Conservation (phyloP, 176 grass and related monocot genomes). For the Rhipidocladum racemiflorum region DNA sequence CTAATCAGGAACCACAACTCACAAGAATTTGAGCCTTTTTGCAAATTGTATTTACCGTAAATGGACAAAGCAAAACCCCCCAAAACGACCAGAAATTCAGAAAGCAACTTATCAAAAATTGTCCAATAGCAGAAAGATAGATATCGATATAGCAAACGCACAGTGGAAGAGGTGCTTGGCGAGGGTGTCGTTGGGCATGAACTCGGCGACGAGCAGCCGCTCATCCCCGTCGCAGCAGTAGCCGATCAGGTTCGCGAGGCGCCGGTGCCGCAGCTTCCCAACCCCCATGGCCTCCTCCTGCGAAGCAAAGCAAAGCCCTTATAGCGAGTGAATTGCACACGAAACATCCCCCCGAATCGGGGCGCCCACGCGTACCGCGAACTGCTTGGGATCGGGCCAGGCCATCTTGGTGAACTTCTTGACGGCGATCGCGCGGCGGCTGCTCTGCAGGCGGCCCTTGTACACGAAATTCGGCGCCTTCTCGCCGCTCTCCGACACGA, state of each 20-base stretch:
- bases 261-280: constrained; percentile 72
- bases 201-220: constrained; percentile 93
- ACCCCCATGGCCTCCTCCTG: constrained; percentile 93
- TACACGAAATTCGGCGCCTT: constrained; percentile 97
- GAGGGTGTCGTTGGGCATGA: constrained; percentile 98
- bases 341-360: background rate
- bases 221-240: constrained; percentile 98
- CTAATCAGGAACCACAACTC: background rate
- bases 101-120: background rate
- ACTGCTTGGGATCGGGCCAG: constrained; percentile 97
- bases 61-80: background rate
- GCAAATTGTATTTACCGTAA: background rate
- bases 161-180: constrained; percentile 99
- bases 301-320: background rate
- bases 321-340: background rate
- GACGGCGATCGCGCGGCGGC: constrained; percentile 71
- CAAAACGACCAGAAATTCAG: constrained; percentile 1
- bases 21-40: background rate
- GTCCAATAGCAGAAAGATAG: background rate
- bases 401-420: constrained; percentile 91
- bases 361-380: constrained; percentile 52
- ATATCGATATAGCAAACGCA: constrained; percentile 25
- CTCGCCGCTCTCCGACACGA: constrained; percentile 94
- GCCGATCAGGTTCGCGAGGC: constrained; percentile 91
- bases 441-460: constrained; percentile 55